Base-by-base conservation (phyloP, 495 filamentous ascomycete genomes). In the Penicillium daleae region DNA sequence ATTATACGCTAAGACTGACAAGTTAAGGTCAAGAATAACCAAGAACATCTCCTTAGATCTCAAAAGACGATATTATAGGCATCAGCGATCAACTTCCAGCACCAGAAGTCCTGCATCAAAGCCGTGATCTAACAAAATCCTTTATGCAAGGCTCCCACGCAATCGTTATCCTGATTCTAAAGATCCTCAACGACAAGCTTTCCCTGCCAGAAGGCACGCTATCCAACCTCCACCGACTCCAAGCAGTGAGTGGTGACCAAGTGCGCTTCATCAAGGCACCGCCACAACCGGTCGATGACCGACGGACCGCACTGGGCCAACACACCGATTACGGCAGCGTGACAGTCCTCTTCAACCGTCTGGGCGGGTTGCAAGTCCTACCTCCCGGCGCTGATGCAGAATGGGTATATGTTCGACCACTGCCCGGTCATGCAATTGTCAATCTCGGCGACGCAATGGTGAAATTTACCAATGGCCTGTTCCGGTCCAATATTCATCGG, bases 401-500 rank as follows among this genome's bases (percentile, higher is more conserved):
- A 31, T 90, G 87, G 87, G 64, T 76, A 2, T 89, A 84, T 69
- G 85, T 91, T 15, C 74, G 78, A 32, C 87, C 88, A 0, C 65
- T 87, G 15, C 78, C 76, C 4, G 84, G 86, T 0, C 82, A 84
- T 54, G 80, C 80, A 9, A 84, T 91, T 33, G 74, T 89, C 53
- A 90, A 91, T 57, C 77, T 91, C 0, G 88, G 87, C 1, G 88
- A 91, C 58, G 84, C 86, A 9, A 80, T 88, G 74, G 82, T 84
- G 9, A 86, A 84, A 44, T 89, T 89, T 65, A 86, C 85, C 8
- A 82, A 82, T 54, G 85, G 86, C 7, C 61, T 84, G n/a, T 67
- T 89, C 42, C 79, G 86, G 22, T 83, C 80, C 1, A 88, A 87
- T 64, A 84, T 89, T 12, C 87, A 90, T 69, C 79, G 87, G 4